phyloP scores from a whole-genome alignment of 1,284 basidiomycete genomes.

The Exobasidium rhododendri region DNA sequence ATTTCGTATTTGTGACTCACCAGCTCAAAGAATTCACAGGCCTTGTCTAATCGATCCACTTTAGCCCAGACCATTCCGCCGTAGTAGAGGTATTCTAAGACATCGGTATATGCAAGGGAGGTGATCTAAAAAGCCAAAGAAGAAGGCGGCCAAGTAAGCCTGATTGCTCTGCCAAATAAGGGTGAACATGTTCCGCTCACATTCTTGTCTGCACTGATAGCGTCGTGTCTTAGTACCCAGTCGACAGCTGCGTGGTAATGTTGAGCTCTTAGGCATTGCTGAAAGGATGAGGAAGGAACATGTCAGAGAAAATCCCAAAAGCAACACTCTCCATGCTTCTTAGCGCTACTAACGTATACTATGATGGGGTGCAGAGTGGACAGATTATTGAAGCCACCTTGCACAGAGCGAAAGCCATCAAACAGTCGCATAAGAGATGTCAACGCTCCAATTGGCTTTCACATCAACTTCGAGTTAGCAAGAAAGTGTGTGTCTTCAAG shows the following conservation, averaged over 20 bases:
- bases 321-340: not conserved
- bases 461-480: not conserved
- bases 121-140: constrained; percentile 5
- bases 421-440: not conserved
- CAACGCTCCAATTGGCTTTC: constrained; percentile 1
- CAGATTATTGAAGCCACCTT: constrained; percentile 20
- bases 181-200: too few species aligned
- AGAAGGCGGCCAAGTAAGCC: too few species aligned
- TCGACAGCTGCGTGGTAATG: constrained; percentile 30
- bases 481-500: not conserved
- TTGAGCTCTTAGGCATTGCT: constrained; percentile 29
- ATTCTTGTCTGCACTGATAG: constrained; percentile 27
- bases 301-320: constrained; percentile 1
- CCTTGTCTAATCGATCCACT: constrained; percentile 24
- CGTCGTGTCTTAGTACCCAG: constrained; percentile 26
- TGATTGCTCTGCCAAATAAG: too few species aligned
- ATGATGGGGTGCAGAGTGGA: constrained; percentile 33
- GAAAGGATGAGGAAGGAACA: not conserved
- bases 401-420: constrained; percentile 4
- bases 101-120: constrained; percentile 17
- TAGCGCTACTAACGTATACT: constrained; percentile 22
- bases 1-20: constrained; percentile 23
- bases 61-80: constrained; percentile 35
- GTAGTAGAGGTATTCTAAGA: constrained; percentile 47
- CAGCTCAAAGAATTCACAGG: constrained; percentile 38